Percentiles rank a stretch among this genome's conserved stretches.
Evolutionary conservation across 768 basidiomycete species (phyloP).

Genomic region (Calocybe cyanea): DNA sequence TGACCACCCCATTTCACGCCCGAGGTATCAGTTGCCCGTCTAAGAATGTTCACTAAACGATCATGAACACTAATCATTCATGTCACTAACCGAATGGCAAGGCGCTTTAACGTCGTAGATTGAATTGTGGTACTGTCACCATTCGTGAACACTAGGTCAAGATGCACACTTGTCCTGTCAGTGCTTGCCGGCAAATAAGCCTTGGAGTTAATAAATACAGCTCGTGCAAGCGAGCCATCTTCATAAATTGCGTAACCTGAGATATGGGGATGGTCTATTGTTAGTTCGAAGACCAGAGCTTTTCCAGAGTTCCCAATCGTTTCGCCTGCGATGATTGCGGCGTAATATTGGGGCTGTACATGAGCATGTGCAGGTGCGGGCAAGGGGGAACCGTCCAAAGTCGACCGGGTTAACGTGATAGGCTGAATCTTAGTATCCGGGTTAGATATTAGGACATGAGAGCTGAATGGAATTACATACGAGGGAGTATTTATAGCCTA

Average conservation of each 20-base stretch:
- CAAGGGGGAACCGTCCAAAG: constrained; percentile 48
- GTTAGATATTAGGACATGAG: neutral
- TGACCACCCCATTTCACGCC: constrained; percentile 57
- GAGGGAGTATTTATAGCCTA: constrained; percentile 71
- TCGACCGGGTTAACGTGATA: constrained; percentile 51
- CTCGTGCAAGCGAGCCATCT: constrained; percentile 35
- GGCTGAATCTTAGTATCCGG: constrained; percentile 54
- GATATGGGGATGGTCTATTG: constrained; percentile 39
- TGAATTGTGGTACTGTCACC: constrained; percentile 19
- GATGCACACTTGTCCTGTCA: constrained; percentile 36
- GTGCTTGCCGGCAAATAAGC: constrained; percentile 40
- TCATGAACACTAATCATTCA: neutral
- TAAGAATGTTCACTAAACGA: constrained; percentile 20
- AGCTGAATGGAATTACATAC: constrained; percentile 28
- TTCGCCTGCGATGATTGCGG: constrained; percentile 56
- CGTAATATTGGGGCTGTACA: constrained; percentile 65
- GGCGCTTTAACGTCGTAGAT: constrained; percentile 41
- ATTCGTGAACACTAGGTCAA: constrained; percentile 37
- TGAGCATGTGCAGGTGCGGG: constrained; percentile 51
- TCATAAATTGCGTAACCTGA: constrained; percentile 66
- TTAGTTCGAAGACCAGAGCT: constrained; percentile 43
- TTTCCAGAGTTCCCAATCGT: constrained; percentile 44
- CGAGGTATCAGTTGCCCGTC: constrained; percentile 47
- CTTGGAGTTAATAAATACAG: constrained; percentile 56
- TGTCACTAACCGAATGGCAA: constrained; percentile 40